These are phyloP conservation scores for Ustilago nuda DNA, from an alignment of 1,284 basidiomycete species.

Conservation along the genomic window DNA sequence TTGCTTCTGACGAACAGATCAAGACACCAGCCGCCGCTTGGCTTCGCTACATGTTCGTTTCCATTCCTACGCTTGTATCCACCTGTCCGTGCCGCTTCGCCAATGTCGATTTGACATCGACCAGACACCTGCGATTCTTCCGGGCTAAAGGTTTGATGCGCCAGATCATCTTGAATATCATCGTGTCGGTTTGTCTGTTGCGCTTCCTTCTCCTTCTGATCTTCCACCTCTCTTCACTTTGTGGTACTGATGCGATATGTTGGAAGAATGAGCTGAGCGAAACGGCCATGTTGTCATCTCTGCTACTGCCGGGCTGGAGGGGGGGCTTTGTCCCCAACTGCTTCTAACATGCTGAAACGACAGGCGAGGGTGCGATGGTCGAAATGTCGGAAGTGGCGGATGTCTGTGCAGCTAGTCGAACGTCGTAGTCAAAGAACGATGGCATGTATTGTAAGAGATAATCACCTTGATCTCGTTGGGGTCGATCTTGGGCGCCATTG, in stretches of 20 bases:
- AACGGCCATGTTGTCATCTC: background rate
- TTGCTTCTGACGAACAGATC: background rate
- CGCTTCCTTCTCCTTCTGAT: background rate
- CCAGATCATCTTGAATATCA: background rate
- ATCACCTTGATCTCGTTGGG: conserved; percentile 85
- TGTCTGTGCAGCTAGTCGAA: conserved; percentile 27
- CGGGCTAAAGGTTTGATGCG: background rate
- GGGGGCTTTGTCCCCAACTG: background rate
- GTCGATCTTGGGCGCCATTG: conserved; percentile 73
- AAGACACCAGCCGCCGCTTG: background rate
- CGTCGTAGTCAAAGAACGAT: conserved; percentile 8
- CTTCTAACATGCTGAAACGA: background rate
- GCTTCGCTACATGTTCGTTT: too few species aligned
- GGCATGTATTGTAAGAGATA: conserved; percentile 13
- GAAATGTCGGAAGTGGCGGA: conserved; percentile 6
- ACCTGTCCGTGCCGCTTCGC: too few species aligned
- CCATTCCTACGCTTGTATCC: too few species aligned
- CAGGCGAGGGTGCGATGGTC: background rate
- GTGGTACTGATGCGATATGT: background rate
- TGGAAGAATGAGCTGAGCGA: background rate
- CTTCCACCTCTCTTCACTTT: background rate
- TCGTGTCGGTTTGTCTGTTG: background rate
- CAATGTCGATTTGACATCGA: too few species aligned
- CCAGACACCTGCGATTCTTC: too few species aligned
- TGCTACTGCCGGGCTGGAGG: background rate